Percentiles rank a stretch among this genome's conserved stretches.
Conservation (phyloP, 2,329 filamentous ascomycete species). For the Meredithiella fracta region DNA sequence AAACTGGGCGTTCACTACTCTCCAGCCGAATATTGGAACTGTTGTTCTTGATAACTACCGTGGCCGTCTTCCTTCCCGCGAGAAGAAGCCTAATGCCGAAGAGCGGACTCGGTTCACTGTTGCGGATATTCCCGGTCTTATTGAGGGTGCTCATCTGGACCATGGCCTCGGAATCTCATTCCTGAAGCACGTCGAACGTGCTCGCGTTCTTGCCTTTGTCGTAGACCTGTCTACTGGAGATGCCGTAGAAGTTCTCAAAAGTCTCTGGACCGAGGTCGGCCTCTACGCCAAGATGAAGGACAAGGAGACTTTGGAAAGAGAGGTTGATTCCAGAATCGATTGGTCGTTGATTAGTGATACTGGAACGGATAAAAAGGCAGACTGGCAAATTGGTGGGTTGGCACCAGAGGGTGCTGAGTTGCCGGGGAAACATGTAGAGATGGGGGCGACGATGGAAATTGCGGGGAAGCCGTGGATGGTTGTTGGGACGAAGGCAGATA, state of each 20-base stretch:
- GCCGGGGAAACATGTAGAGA: slow-evolving; percentile 1
- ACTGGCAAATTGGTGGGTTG: background rate
- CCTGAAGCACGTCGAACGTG: slow-evolving; percentile 83
- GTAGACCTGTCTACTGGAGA: slow-evolving; percentile 69
- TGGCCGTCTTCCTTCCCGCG: slow-evolving; percentile 20
- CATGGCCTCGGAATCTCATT: slow-evolving; percentile 83
- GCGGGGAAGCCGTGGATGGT: slow-evolving; percentile 96
- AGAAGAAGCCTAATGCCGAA: background rate
- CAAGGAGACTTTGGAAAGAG: slow-evolving; percentile 51
- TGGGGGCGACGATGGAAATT: slow-evolving; percentile 44
- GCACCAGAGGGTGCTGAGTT: slow-evolving; percentile 14
- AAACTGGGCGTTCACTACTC: slow-evolving; percentile 91
- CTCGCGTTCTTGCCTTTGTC: slow-evolving; percentile 84
- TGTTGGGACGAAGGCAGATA: slow-evolving; percentile 80
- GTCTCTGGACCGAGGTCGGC: slow-evolving; percentile 79
- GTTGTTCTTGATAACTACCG: slow-evolving; percentile 80
- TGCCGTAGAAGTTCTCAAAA: slow-evolving; percentile 60
- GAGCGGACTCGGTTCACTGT: slow-evolving; percentile 71
- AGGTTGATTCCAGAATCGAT: slow-evolving; percentile 39
- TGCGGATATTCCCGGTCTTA: slow-evolving; percentile 86
- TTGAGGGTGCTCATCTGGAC: slow-evolving; percentile 84
- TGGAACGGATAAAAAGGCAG: slow-evolving; percentile 10
- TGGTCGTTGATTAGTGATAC: slow-evolving; percentile 38
- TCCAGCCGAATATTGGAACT: slow-evolving; percentile 89
- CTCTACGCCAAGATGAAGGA: slow-evolving; percentile 69